phyloP scores from a whole-genome alignment of 1,139 yeast genomes.

The Yamadazyma spencermartinsiae region DNA sequence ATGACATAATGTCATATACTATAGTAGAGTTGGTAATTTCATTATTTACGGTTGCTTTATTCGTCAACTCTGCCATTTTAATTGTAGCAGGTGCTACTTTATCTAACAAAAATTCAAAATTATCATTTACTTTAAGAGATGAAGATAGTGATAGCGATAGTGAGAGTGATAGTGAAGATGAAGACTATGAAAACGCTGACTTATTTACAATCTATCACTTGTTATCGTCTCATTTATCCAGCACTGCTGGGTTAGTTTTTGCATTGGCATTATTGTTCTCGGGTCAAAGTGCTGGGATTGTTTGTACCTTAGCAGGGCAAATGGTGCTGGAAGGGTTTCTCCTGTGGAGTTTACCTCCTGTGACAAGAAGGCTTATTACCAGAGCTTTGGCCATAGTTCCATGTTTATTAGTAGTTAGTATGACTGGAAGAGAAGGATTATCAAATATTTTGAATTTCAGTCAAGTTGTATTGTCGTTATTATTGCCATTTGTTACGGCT shows the following conservation, averaged over 20 bases:
- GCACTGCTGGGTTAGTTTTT: constrained; percentile 91
- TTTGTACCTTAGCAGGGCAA: constrained; percentile 97
- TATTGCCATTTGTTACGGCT: constrained; percentile 87
- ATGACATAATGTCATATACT: constrained; percentile 66
- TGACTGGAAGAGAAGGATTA: constrained; percentile 84
- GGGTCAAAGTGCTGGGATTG: constrained; percentile 98
- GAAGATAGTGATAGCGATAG: constrained; percentile 49
- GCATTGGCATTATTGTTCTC: constrained; percentile 89
- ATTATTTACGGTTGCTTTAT: constrained; percentile 71
- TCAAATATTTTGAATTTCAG: constrained; percentile 78
- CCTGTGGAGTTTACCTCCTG: constrained; percentile 83
- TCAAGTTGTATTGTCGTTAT: constrained; percentile 82
- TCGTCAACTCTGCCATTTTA: constrained; percentile 77
- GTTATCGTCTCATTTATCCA: constrained; percentile 70
- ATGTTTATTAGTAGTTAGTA: constrained; percentile 74
- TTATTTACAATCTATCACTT: constrained; percentile 80
- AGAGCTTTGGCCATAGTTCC: constrained; percentile 86
- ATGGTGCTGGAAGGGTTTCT: constrained; percentile 95
- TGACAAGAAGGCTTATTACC: constrained; percentile 79
- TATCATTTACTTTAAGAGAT: background rate
- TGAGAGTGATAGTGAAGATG: constrained; percentile 32
- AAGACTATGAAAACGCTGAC: constrained; percentile 65
- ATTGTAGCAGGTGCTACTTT: constrained; percentile 77
- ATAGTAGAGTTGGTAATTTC: constrained; percentile 65
- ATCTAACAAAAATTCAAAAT: constrained; percentile 5